Evolutionary conservation across 192 early-diverging fungal species (phyloP).

Genomic region (Funneliformis mosseae): DNA sequence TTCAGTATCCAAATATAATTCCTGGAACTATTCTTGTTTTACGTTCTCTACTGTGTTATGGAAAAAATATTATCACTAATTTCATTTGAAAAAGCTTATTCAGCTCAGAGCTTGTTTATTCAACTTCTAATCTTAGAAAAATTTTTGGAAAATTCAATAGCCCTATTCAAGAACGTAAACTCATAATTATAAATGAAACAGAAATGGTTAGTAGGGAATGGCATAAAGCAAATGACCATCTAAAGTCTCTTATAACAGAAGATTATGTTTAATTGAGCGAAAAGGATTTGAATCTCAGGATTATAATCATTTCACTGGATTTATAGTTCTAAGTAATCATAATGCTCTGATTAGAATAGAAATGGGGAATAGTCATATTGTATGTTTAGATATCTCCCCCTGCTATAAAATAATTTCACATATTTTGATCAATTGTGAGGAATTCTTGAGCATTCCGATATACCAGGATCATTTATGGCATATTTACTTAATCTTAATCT

Average conservation of each 20-base stretch:
- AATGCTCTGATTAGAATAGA: background rate
- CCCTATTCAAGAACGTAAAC: background rate
- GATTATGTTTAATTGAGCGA: no score
- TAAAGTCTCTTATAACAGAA: no score
- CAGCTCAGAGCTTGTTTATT: constrained; percentile 2
- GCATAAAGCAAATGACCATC: no score
- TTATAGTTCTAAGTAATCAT: constrained; percentile 2
- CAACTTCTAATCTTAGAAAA: background rate
- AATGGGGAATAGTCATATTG: background rate
- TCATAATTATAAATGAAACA: constrained; percentile 4
- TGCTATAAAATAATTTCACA: constrained; percentile 6
- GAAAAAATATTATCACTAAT: constrained; percentile 10
- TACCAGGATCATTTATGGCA: background rate
- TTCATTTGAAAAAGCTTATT: no score
- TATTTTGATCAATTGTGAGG: background rate
- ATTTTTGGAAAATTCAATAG: constrained; percentile 16
- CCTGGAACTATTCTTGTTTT: constrained; percentile 9
- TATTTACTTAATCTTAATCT: background rate
- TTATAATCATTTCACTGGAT: background rate
- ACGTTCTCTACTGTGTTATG: background rate
- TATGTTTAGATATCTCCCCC: constrained; percentile 7
- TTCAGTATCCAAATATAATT: background rate
- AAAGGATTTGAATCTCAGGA: background rate
- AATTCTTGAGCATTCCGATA: background rate
- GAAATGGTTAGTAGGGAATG: constrained; percentile 4